Evolutionary conservation across 208 protist species (phyloP).

Genomic region (Acanthamoeba triangularis): DNA sequence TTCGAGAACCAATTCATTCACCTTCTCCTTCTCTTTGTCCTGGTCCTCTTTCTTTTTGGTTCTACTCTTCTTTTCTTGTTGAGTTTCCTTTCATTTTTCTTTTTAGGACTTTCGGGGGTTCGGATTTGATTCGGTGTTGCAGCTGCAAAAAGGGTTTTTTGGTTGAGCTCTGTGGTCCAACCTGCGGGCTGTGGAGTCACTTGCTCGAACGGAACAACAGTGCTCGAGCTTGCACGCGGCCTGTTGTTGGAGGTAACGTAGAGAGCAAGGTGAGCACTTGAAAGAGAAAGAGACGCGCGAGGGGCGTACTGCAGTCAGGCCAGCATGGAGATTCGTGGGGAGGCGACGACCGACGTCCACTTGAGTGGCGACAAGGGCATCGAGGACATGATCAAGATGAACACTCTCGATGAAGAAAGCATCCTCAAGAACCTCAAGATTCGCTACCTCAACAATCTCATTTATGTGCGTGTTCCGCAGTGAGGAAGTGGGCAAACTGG

Average conservation of each 20-base stretch:
- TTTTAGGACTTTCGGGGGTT: too few species aligned
- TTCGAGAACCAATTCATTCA: constrained; percentile 27
- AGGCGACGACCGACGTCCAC: not conserved
- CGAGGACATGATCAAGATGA: constrained; percentile 83
- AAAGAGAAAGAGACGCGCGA: not conserved
- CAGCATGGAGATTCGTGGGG: constrained; percentile 15
- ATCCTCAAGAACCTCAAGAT: constrained; percentile 82
- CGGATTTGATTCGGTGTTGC: too few species aligned
- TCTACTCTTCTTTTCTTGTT: not conserved
- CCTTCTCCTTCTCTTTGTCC: not conserved
- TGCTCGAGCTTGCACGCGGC: too few species aligned
- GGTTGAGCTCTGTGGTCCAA: too few species aligned
- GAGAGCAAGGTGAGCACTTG: not conserved
- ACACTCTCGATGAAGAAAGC: constrained; percentile 79
- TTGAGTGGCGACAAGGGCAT: not conserved
- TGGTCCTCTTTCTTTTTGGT: not conserved
- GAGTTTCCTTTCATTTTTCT: not conserved
- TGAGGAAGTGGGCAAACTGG: not conserved
- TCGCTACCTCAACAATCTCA: constrained; percentile 75
- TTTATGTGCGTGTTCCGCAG: constrained; percentile 76
- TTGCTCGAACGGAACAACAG: too few species aligned
- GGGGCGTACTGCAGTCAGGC: not conserved
- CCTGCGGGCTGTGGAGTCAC: too few species aligned
- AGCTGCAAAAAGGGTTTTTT: too few species aligned
- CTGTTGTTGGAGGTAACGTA: too few species aligned